Percentiles rank a stretch among this genome's conserved stretches.
phyloP scores from a whole-genome alignment of 2,329 filamentous ascomycete species.

The Dactylonectria macrodidyma region DNA sequence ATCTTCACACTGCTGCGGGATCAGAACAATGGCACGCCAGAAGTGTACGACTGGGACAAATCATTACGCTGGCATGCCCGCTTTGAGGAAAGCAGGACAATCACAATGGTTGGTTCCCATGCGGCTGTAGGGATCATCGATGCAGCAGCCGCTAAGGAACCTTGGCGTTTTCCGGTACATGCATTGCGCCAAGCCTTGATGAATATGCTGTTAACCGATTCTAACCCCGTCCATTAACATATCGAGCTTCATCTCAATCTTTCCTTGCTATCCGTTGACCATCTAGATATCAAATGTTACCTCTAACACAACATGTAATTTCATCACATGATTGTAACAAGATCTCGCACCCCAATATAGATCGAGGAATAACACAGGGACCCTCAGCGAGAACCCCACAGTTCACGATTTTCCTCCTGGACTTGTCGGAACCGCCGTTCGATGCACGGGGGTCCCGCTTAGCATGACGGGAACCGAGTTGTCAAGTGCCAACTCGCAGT shows the following conservation, averaged over 20 bases:
- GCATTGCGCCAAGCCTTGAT: not conserved
- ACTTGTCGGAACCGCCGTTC: slow-evolving; percentile 11
- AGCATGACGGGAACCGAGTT: too few relatives aligned
- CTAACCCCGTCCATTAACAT: not conserved
- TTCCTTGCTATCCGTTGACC: too few relatives aligned
- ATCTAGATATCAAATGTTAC: too few relatives aligned
- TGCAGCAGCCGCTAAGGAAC: slow-evolving; percentile 6
- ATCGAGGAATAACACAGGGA: not conserved
- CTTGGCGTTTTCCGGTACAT: slow-evolving; percentile 20
- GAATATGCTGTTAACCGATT: slow-evolving; percentile 24
- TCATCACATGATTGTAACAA: not conserved
- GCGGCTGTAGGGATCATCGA: slow-evolving; percentile 22
- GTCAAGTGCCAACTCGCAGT: not conserved
- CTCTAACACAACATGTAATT: not conserved
- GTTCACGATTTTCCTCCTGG: not conserved
- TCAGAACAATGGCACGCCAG: not conserved
- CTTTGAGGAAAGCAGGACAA: not conserved
- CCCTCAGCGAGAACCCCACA: not conserved
- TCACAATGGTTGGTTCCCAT: slow-evolving; percentile 12
- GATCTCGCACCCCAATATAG: not conserved
- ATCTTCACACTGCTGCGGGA: not conserved
- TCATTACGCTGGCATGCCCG: not conserved
- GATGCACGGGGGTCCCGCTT: not conserved
- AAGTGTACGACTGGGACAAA: not conserved
- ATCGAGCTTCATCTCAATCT: not conserved